phyloP scores from a whole-genome alignment of 345 rosid species.

The Boechera divaricarpa region DNA sequence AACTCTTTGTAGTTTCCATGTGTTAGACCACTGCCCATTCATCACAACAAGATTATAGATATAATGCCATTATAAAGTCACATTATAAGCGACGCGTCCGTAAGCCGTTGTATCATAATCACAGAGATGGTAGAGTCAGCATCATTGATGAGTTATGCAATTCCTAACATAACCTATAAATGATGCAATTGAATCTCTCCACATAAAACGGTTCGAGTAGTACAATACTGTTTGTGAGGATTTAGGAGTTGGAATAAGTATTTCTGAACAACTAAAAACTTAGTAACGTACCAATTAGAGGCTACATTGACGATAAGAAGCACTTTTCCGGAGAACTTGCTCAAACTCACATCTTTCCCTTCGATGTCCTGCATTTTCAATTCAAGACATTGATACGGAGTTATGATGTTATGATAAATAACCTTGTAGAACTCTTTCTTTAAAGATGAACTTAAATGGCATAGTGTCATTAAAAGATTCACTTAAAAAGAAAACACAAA shows the following conservation, averaged over 20 bases:
- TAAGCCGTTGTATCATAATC: background rate
- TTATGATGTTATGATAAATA: slow-evolving; percentile 6
- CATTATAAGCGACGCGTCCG: slow-evolving; percentile 8
- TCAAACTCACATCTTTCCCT: slow-evolving; percentile 72
- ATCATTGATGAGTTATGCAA: background rate
- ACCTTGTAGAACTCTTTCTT: background rate
- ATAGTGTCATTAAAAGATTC: background rate
- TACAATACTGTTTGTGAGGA: background rate
- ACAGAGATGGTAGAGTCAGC: background rate
- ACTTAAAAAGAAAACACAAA: background rate
- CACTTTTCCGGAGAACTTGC: slow-evolving; percentile 74
- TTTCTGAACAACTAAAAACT: background rate
- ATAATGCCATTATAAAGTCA: background rate
- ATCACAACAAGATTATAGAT: slow-evolving; percentile 18
- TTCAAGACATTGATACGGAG: background rate
- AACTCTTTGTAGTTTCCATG: slow-evolving; percentile 87
- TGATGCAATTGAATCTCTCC: slow-evolving; percentile 7
- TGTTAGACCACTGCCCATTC: slow-evolving; percentile 72
- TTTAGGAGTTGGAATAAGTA: background rate
- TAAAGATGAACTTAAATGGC: background rate
- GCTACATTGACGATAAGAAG: slow-evolving; percentile 92
- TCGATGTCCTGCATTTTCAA: slow-evolving; percentile 63
- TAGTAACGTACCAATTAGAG: slow-evolving; percentile 74
- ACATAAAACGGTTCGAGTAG: background rate
- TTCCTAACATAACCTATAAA: background rate